phyloP scores from a whole-genome alignment of 129 eudicot species.

The Heracleum sosnowskyi region DNA sequence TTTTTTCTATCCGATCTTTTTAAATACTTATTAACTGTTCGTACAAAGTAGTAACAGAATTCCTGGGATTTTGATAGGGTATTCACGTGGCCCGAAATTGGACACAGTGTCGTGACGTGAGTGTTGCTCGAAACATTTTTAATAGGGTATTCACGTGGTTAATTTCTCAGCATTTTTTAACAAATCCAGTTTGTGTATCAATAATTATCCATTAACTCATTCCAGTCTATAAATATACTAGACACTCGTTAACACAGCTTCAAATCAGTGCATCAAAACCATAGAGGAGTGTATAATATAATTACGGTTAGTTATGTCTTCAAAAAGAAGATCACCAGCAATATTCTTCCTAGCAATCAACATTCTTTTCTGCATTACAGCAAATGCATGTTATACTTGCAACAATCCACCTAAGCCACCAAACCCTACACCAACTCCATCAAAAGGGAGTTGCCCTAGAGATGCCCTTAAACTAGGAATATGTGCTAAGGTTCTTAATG shows the following conservation, averaged over 20 bases:
- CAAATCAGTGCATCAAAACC: not conserved
- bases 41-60: not conserved
- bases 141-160: not conserved
- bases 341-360: slow-evolving; percentile 1
- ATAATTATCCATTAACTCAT: not conserved
- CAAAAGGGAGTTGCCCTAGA: slow-evolving; percentile 31
- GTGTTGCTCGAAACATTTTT: not conserved
- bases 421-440: slow-evolving; percentile 11
- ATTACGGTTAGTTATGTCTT: not conserved
- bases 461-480: slow-evolving; percentile 43
- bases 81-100: not conserved
- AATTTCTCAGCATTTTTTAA: not conserved
- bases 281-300: not conserved
- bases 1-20: not conserved
- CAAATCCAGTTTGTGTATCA: not conserved
- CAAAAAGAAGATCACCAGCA: not conserved
- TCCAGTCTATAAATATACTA: not conserved
- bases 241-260: not conserved
- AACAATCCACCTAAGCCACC: slow-evolving; percentile 3
- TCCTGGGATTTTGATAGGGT: no score
- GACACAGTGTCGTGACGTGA: not conserved
- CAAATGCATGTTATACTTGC: slow-evolving; percentile 4
- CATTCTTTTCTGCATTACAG: slow-evolving; percentile 9
- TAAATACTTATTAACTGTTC: not conserved
- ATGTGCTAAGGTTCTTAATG: slow-evolving; percentile 37